These are phyloP conservation scores for Naganishia vishniacii DNA, from an alignment of 768 basidiomycete genomes.

Conservation along the genomic window DNA sequence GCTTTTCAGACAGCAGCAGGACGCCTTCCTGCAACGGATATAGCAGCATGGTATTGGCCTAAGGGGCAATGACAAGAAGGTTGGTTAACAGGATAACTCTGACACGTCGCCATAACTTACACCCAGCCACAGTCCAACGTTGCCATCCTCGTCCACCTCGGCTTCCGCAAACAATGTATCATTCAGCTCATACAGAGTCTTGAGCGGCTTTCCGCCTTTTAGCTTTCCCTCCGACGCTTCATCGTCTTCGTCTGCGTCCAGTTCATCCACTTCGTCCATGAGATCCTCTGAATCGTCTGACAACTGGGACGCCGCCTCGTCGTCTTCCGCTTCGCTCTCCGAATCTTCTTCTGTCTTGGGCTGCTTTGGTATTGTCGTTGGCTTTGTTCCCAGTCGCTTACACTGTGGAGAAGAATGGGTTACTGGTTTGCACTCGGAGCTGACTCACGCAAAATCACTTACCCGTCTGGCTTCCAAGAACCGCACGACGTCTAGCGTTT, in stretches of 20 bases:
- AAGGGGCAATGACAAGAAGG: background rate
- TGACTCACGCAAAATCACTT: too few relatives aligned
- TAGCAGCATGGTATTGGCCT: conserved; percentile 98
- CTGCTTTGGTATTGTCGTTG: conserved; percentile 21
- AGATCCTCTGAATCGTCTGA: conserved; percentile 51
- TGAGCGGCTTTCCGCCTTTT: conserved; percentile 52
- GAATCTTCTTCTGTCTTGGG: background rate
- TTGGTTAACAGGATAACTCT: too few relatives aligned
- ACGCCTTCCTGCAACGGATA: conserved; percentile 79
- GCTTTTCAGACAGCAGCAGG: conserved; percentile 66
- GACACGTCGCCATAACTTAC: too few relatives aligned
- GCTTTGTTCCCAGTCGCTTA: conserved; percentile 26
- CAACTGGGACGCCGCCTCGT: conserved; percentile 37
- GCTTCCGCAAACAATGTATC: conserved; percentile 94
- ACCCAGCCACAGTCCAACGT: conserved; percentile 91
- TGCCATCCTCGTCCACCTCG: conserved; percentile 75
- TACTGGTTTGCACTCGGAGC: too few relatives aligned
- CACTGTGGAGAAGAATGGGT: conserved; percentile 21
- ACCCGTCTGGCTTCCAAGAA: conserved; percentile 69
- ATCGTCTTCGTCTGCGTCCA: conserved; percentile 36
- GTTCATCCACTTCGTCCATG: conserved; percentile 41
- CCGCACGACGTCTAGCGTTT: conserved; percentile 84
- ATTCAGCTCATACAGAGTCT: conserved; percentile 87
- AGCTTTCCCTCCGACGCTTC: conserved; percentile 47
- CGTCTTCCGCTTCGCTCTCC: conserved; percentile 15